phyloP scores from a whole-genome alignment of 2,329 filamentous ascomycete genomes.

The Pseudogymnoascus sp. region DNA sequence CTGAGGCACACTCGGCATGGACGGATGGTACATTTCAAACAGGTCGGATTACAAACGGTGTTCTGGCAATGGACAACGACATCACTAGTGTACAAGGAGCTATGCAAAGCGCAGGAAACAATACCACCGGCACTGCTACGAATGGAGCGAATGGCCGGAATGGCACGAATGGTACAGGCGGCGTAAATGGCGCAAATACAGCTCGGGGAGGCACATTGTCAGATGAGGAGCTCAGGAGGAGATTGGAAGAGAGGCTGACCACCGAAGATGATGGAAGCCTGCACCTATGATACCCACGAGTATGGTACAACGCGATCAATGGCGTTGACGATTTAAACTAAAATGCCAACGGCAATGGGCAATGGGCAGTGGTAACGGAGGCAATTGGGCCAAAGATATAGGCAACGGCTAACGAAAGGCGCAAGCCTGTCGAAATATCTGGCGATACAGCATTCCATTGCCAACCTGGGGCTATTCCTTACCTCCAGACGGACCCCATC shows the following conservation, averaged over 20 bases:
- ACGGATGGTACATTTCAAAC: constrained; percentile 57
- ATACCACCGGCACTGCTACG: constrained; percentile 11
- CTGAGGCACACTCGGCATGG: constrained; percentile 38
- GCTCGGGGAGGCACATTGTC: constrained; percentile 40
- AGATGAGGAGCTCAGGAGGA: constrained; percentile 51
- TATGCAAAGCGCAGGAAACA: background rate
- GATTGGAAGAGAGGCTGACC: constrained; percentile 48
- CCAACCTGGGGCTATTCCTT: background rate
- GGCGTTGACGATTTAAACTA: background rate
- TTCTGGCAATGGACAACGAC: constrained; percentile 38
- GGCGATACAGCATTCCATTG: background rate
- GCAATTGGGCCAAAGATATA: background rate
- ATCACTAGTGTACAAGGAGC: constrained; percentile 10
- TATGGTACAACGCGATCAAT: background rate
- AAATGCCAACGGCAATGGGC: background rate
- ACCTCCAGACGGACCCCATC: background rate
- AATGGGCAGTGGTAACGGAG: background rate
- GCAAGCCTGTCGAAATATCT: background rate
- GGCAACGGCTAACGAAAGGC: background rate
- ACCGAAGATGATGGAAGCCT: constrained; percentile 49
- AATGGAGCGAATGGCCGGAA: constrained; percentile 12
- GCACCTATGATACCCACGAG: constrained; percentile 44
- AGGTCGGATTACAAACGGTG: constrained; percentile 46
- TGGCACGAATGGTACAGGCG: background rate
- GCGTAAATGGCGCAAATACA: background rate